Evolutionary conservation across 2,329 filamentous ascomycete species (phyloP), one percentile per base, ranked within the genome.

Genomic region (Zymoseptoria ardabiliae): DNA sequence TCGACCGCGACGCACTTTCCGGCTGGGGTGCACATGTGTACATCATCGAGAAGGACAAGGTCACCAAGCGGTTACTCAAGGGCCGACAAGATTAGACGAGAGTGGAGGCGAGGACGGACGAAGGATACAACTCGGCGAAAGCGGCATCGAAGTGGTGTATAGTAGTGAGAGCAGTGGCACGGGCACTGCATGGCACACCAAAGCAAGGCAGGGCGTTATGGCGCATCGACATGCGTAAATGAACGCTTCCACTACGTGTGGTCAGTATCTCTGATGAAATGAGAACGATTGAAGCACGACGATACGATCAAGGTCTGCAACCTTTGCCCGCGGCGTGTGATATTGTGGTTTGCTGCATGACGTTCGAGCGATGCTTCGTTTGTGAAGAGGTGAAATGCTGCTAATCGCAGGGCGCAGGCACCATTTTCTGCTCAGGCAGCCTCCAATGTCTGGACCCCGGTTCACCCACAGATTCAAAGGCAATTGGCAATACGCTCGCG

Each of bases 21-120:
- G 94, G 94, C 66, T 97, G 94, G 94, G 94, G 94, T 74, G 94
- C 94, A 48, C 91, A 99, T 74, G 94, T 99, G 69, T 99, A 97
- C 80, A 96, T 99, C 73, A 96, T 99, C 76, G 94, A 97, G 82
- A 99, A 99, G 85, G 92, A 96, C 81, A 97, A 97, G 89, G 90
- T 99, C 65, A 97, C 94, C 72, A 97, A 97, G 88, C 85, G 94
- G 76, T 85, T 99, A 86, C 82, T 99, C 76, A 97, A 97, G 86
- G 92, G 92, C 74, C 86, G 92, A 81, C 93, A 97, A 81, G 93
- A 97, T 61, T 81, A 77, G 61, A 59, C 4, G 53, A 20, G 25
- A 21, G 19, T 19, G 21, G 56, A 13, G 3, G 41, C 53, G 53
- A 57, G 49, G 19, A 50, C 21, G 23, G 21, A 52, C 25, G 53